Base-by-base conservation (phyloP, 768 basidiomycete genomes). In the Termitomyces titanicus region DNA sequence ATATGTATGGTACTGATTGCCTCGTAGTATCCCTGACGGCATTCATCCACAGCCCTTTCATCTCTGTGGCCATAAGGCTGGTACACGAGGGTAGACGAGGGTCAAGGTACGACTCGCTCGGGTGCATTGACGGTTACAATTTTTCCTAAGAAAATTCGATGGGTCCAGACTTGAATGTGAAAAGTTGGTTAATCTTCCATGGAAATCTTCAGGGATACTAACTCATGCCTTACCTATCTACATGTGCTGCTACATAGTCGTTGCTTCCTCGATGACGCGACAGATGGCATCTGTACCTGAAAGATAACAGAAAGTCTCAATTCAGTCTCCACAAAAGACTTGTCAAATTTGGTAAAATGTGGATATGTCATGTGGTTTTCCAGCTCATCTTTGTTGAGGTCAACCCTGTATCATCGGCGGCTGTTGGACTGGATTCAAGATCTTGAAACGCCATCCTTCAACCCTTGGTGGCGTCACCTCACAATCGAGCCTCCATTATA, bases 231-330 rank as follows among this genome's bases (percentile, higher is more conserved):
- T 35, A 5, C 45, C 22, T n/a, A n/a, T 17, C 46, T 24, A 31
- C n/a, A n/a, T n/a, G n/a, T n/a, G n/a, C n/a, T n/a, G n/a, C n/a
- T n/a, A n/a, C n/a, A n/a, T n/a, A 15, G 34, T 42, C 22, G 24
- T 29, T 49, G 33, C 22, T 49, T 56, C 42, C 43, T 50, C 42
- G 20, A 24, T 45, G 33, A 50, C 40, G 38, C 48, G 44, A 37
- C 45, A 47, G 11, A 53, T 24, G 31, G 18, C 46, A 42, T 29
- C 49, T 11, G 51, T 53, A 50, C 56, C 57, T 53, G 54, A 42
- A 29, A 18, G 39, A 54, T 49, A 39, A 11, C 39, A 44, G 18
- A 38, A 49, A 38, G 29, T 29, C 18, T 31, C 29, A 10, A 45
- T 45, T 9, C 29, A 46, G 35, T 49, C 35, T 48, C 22, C 22